Base-by-base conservation (phyloP, 805 yeast species). In the Lachancea lanzarotensis region DNA sequence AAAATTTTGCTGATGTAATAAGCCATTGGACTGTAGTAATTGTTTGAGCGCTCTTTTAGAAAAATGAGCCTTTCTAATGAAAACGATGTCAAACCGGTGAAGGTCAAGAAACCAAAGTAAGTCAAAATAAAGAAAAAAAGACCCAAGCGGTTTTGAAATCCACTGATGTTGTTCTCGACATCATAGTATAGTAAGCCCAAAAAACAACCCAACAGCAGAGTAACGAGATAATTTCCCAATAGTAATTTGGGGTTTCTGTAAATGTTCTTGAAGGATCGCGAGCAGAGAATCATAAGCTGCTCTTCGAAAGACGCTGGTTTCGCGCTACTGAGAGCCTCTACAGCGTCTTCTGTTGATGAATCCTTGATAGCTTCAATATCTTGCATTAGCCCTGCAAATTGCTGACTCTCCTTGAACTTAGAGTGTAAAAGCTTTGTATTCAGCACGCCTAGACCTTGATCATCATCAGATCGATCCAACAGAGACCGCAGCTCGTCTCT, bases 81-180 rank as follows among this genome's bases (percentile, higher is more conserved):
- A 63, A 93, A 93, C 2, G 96, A 78, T 52, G 89, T 91, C 43
- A 93, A 70, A 0, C 97, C 95, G 0, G 98, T 91, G 56, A 93
- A 73, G 0, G 98, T 84, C 1, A 95, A 83, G 63, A 93, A 93
- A 0, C 98, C 98, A 70, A 93, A 90, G 56, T 90, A 76, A 2
- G 98, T 87, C 49, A 93, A 71, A 42, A 90, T 67, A 64, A 93
- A 93, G 71, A 93, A 91, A 66, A 93, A 93, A 48, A 93, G 70
- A 0, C 98, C 98, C 52, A 93, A 72, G 55, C 98, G 75, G 65
- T 93, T 93, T 64, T 93, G 98, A 71, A 93, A 93, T 0, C 98
- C 98, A 56, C 95, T 81, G 45, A 93, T 91, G 62, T 91, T 96
- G 59, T 88, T 84, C 35, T 81, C 71, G 20, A 91, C 81, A 57